phyloP scores from a whole-genome alignment of 2,329 filamentous ascomycete species.

The Fusarium goolgardi region DNA sequence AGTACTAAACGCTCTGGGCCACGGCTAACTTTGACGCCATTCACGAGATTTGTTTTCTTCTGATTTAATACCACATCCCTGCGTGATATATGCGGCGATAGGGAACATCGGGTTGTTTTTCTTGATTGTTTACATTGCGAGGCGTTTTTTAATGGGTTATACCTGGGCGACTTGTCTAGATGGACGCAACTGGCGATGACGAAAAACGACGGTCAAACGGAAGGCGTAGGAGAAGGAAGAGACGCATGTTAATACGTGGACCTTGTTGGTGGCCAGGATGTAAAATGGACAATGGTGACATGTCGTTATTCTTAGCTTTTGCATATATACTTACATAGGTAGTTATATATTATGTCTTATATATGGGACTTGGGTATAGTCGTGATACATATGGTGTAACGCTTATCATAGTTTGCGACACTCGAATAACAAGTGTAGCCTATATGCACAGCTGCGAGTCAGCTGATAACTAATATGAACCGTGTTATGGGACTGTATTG shows the following conservation, averaged over 20 bases:
- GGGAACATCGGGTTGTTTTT: slow-evolving; percentile 18
- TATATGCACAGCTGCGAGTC: neutral
- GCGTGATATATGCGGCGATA: slow-evolving; percentile 20
- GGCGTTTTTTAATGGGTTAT: slow-evolving; percentile 41
- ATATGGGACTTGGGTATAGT: neutral
- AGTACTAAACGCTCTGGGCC: slow-evolving; percentile 54
- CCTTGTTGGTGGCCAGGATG: slow-evolving; percentile 6
- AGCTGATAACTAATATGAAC: neutral
- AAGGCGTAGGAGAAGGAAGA: slow-evolving; percentile 13
- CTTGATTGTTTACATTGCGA: slow-evolving; percentile 39
- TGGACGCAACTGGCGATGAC: slow-evolving; percentile 19
- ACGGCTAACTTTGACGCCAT: slow-evolving; percentile 24
- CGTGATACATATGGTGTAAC: neutral
- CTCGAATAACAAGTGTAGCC: neutral
- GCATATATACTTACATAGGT: slow-evolving; percentile 38
- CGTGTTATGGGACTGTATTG: slow-evolving; percentile 1
- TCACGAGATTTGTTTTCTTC: slow-evolving; percentile 36
- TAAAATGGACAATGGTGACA: slow-evolving; percentile 12
- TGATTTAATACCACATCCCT: slow-evolving; percentile 28
- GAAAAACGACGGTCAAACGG: slow-evolving; percentile 22
- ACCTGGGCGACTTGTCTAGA: slow-evolving; percentile 6
- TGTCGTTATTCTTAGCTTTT: slow-evolving; percentile 21
- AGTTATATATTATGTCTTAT: slow-evolving; percentile 29
- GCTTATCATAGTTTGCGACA: neutral
- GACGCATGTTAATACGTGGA: slow-evolving; percentile 32